Evolutionary conservation across 1,284 basidiomycete species (phyloP).

Genomic region (Butyriboletus appendiculatus): DNA sequence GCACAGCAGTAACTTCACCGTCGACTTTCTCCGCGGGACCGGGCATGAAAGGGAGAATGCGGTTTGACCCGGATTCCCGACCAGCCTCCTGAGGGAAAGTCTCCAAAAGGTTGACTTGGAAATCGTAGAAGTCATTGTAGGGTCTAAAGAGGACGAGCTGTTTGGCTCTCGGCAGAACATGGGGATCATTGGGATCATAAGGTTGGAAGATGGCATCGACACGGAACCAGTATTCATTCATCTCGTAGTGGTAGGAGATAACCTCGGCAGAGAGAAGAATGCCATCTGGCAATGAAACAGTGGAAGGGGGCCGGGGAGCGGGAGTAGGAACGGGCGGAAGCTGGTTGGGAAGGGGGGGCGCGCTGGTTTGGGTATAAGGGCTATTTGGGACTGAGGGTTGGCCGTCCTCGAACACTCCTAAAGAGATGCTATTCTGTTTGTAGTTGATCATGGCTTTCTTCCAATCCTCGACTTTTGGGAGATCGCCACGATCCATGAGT

Average conservation of each 20-base stretch:
- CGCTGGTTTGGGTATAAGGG: conserved; percentile 39
- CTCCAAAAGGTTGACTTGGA: conserved; percentile 88
- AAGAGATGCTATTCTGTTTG: conserved; percentile 93
- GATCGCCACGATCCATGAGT: conserved; percentile 81
- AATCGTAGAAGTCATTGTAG: conserved; percentile 99
- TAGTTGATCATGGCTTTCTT: conserved; percentile 94
- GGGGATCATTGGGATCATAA: conserved; percentile 57
- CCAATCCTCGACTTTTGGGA: conserved; percentile 98
- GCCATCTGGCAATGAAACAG: conserved; percentile 70
- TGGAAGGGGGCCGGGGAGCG: conserved; percentile 33
- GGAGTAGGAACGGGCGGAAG: conserved; percentile 21
- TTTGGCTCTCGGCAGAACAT: conserved; percentile 63
- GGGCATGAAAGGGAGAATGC: conserved; percentile 95
- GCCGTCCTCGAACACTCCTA: conserved; percentile 84
- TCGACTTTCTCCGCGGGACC: conserved; percentile 88
- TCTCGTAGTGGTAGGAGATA: conserved; percentile 95
- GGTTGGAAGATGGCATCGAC: conserved; percentile 89
- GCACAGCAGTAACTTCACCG: conserved; percentile 80
- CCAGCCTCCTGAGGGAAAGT: conserved; percentile 91
- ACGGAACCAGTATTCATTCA: conserved; percentile 97
- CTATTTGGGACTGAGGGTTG: conserved; percentile 46
- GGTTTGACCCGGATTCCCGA: conserved; percentile 57
- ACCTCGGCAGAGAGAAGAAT: conserved; percentile 89
- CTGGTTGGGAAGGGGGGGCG: conserved; percentile 22
- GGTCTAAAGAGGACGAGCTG: conserved; percentile 91